Conservation (phyloP, 2,329 filamentous ascomycete species). For the Xylariaceae sp. region DNA sequence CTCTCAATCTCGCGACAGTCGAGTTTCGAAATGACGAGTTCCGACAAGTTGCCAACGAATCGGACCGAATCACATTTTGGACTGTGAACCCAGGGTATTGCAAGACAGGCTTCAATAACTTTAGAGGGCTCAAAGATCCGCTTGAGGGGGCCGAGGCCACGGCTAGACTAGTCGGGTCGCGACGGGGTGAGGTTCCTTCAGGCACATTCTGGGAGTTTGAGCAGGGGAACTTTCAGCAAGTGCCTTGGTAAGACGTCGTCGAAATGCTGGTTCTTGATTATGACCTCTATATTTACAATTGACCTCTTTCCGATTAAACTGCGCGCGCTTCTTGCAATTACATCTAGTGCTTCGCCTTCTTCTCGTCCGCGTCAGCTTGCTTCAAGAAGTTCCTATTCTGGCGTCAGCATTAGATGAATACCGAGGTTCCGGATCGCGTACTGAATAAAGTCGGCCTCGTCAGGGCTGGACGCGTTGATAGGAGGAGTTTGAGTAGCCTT, state of each 20-base stretch:
- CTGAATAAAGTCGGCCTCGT: constrained; percentile 71
- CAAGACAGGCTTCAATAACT: constrained; percentile 24
- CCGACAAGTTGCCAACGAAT: constrained; percentile 14
- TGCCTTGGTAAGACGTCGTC: constrained; percentile 27
- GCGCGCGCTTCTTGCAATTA: constrained; percentile 12
- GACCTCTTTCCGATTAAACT: constrained; percentile 31
- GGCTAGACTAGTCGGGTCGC: constrained; percentile 23
- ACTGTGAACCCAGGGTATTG: constrained; percentile 16
- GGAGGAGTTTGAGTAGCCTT: constrained; percentile 55
- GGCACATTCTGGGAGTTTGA: constrained; percentile 28
- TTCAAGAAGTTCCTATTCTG: constrained; percentile 55
- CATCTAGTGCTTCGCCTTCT: constrained; percentile 50
- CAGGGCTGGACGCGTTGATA: constrained; percentile 66
- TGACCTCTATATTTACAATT: constrained; percentile 42
- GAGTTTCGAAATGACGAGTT: constrained; percentile 21
- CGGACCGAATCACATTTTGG: constrained; percentile 22
- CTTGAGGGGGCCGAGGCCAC: constrained; percentile 23
- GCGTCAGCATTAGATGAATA: constrained; percentile 30
- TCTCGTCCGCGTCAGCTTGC: constrained; percentile 49
- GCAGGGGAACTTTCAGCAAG: constrained; percentile 23
- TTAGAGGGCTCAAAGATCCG: constrained; percentile 21
- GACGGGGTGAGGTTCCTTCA: constrained; percentile 20
- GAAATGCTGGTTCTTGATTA: constrained; percentile 31
- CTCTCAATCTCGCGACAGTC: constrained; percentile 21
- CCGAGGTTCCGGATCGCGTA: constrained; percentile 45